Evolutionary conservation across 2,329 filamentous ascomycete species (phyloP).

Genomic region (Fusarium compactum): DNA sequence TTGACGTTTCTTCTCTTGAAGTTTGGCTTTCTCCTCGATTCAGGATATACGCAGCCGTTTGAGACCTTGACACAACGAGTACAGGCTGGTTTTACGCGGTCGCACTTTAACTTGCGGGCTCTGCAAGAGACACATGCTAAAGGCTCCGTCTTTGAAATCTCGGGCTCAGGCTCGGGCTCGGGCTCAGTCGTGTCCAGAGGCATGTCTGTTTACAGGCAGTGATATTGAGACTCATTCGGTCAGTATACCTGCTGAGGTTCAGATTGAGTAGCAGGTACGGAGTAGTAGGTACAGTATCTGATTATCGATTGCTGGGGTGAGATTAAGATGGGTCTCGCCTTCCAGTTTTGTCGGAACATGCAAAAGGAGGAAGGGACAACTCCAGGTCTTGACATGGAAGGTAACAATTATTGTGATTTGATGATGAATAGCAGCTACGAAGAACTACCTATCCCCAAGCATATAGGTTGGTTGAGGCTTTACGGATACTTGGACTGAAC

Average conservation of each 20-base stretch:
- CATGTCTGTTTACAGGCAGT: conserved; percentile 27
- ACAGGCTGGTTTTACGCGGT: conserved; percentile 82
- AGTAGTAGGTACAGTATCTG: neutral
- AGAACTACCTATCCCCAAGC: conserved; percentile 9
- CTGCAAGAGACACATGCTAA: conserved; percentile 88
- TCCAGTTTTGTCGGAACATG: conserved; percentile 9
- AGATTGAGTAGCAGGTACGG: neutral
- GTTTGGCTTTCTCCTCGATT: conserved; percentile 87
- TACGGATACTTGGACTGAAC: conserved; percentile 25
- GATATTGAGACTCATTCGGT: conserved; percentile 32
- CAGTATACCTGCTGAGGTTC: neutral
- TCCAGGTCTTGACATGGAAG: neutral
- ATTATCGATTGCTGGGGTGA: neutral
- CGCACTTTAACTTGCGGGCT: conserved; percentile 87
- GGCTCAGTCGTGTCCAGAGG: conserved; percentile 41
- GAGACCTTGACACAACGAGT: conserved; percentile 80
- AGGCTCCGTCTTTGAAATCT: conserved; percentile 52
- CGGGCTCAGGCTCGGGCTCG: conserved; percentile 29
- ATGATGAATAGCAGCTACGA: conserved; percentile 8
- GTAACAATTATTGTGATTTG: conserved; percentile 8
- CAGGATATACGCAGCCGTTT: conserved; percentile 87
- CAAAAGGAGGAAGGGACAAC: neutral
- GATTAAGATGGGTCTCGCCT: neutral
- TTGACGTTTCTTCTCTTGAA: conserved; percentile 92
- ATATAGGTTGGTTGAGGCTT: conserved; percentile 32